Evolutionary conservation across 495 filamentous ascomycete genomes (phyloP).

Genomic region (Jackrogersella minutella): DNA sequence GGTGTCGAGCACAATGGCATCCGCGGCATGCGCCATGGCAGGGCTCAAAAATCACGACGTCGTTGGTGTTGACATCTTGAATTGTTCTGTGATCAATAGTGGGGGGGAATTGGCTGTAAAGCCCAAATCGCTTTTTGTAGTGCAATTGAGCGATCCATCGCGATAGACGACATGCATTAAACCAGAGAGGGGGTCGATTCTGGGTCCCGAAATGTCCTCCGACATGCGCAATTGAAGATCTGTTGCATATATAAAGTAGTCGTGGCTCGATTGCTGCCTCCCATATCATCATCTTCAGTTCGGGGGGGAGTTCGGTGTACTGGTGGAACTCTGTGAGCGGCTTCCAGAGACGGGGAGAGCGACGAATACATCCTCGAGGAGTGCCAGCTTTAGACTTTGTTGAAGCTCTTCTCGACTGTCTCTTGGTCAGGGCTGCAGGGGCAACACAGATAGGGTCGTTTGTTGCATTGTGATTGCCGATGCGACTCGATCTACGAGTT

Average conservation of each 20-base stretch:
- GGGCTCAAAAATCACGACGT: conserved; percentile 45
- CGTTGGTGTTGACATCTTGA: conserved; percentile 32
- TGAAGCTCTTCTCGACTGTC: not conserved
- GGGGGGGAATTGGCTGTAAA: not conserved
- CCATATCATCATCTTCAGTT: conserved; percentile 44
- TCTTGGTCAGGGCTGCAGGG: not conserved
- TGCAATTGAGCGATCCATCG: conserved; percentile 20
- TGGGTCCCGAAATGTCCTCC: conserved; percentile 20
- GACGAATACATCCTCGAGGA: conserved; percentile 9
- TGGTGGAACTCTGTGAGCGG: conserved; percentile 39
- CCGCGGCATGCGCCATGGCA: conserved; percentile 43
- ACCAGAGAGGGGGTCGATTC: conserved; percentile 37
- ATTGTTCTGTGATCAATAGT: not conserved
- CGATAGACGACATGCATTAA: conserved; percentile 30
- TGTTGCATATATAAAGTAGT: conserved; percentile 40
- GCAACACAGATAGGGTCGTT: not conserved
- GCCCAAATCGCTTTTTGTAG: conserved; percentile 33
- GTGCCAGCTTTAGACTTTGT: not conserved
- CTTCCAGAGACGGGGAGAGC: conserved; percentile 38
- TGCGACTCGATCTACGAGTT: conserved; percentile 1
- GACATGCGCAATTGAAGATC: conserved; percentile 13
- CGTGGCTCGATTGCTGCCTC: conserved; percentile 41
- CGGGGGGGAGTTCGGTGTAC: conserved; percentile 29
- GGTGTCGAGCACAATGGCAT: conserved; percentile 41
- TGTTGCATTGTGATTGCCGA: not conserved